These are phyloP conservation scores for Stenogyne calaminthoides DNA, from an alignment of 305 asterid genomes.

Conservation along the genomic window DNA sequence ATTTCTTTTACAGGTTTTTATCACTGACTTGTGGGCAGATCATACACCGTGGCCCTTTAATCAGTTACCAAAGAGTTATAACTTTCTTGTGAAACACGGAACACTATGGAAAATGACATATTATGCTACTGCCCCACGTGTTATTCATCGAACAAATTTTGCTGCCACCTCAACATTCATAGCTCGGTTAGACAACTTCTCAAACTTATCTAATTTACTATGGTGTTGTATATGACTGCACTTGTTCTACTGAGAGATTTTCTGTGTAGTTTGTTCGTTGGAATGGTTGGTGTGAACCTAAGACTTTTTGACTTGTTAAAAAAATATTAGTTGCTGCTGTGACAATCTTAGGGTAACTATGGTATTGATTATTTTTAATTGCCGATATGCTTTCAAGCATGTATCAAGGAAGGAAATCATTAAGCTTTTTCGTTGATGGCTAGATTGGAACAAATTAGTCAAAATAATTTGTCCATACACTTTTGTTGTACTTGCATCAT, in stretches of 20 bases:
- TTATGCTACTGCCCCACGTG: slow-evolving; percentile 86
- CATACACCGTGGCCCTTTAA: slow-evolving; percentile 99
- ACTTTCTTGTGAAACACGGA: slow-evolving; percentile 94
- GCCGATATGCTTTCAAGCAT: background rate
- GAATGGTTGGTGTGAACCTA: background rate
- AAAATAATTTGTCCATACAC: background rate
- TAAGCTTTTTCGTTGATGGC: slow-evolving; percentile 3
- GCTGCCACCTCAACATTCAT: slow-evolving; percentile 96
- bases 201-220: background rate
- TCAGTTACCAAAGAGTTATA: slow-evolving; percentile 93
- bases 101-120: slow-evolving; percentile 90
- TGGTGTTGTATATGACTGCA: background rate
- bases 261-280: background rate
- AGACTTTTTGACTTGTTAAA: slow-evolving; percentile 3
- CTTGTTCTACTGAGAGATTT: slow-evolving; percentile 5
- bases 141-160: slow-evolving; percentile 88
- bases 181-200: slow-evolving; percentile 68
- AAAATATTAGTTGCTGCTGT: background rate
- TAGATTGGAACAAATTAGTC: background rate
- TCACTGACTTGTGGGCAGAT: slow-evolving; percentile 95
- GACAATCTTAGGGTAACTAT: background rate
- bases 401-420: slow-evolving; percentile 5
- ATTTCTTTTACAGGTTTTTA: slow-evolving; percentile 62
- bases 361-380: background rate
- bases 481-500: slow-evolving; percentile 3